Evolutionary conservation across 176 grass and related monocot species (phyloP), one percentile per base, ranked within the genome.

Genomic region (Hordeum vulgare): DNA sequence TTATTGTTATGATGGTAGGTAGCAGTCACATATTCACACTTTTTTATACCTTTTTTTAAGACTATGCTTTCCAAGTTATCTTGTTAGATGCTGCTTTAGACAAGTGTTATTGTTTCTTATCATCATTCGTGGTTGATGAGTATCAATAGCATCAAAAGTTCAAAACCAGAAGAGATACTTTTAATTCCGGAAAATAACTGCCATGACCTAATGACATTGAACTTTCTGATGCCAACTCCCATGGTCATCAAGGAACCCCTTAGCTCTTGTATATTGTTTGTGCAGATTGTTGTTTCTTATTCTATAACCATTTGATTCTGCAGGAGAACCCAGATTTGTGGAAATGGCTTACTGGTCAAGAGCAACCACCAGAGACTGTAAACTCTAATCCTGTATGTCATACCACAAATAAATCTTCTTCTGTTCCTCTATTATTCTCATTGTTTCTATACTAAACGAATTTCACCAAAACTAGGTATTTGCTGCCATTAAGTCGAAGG

Each of bases 321-420:
- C 91, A 99, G 93, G 96, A 99, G 81, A 96, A 99, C 73, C 93
- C 93, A 80, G 91, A 99, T 83, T 81, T 99, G 63, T 94, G 96
- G 96, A 99, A 96, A 51, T 99, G 96, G 96, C 85, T 99, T 39
- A 96, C 87, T 58, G 84, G 84, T 64, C 96, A 99, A 86, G 96
- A 94, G 83, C 85, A 96, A 82, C 78, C 93, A 71, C 96, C 93
- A 26, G 85, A 96, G 40, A 35, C 61, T 61, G 65, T 99, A 21
- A 92, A 84, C 26, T 45, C 59, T 58, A 96, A 99, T 78, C 89
- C 60, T 20, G 93, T 99, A 99, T 75, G 83, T 6, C 61, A 84
- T 83, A 78, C 12, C 23, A 27, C 31, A 47, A 6, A 61, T 59
- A 23, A 53, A 34, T 39, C 2, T 58, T 56, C 7, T 76, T 79